Evolutionary conservation across 805 yeast genomes (phyloP).

Genomic region (Wickerhamiella cacticola): DNA sequence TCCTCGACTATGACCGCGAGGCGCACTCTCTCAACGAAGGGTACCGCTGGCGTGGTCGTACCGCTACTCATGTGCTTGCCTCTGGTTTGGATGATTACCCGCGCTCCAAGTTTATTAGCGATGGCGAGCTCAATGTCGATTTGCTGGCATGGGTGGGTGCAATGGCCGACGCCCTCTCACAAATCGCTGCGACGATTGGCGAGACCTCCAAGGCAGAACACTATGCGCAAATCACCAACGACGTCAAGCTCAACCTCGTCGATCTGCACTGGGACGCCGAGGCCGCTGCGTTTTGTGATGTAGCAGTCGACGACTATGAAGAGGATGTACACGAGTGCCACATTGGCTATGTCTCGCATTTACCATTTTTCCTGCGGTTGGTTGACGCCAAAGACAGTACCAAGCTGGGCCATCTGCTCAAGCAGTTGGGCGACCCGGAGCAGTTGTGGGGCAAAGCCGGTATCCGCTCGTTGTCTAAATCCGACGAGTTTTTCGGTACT

Average conservation of each 20-base stretch:
- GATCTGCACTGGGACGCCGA: constrained; percentile 69
- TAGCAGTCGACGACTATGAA: constrained; percentile 62
- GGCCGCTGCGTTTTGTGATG: constrained; percentile 65
- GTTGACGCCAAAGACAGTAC: constrained; percentile 37
- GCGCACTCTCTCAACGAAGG: constrained; percentile 44
- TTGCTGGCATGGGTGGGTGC: constrained; percentile 86
- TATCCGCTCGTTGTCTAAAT: constrained; percentile 62
- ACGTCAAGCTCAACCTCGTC: constrained; percentile 53
- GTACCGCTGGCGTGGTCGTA: constrained; percentile 90
- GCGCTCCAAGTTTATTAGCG: constrained; percentile 64
- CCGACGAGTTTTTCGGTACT: constrained; percentile 52
- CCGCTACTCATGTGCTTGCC: constrained; percentile 72
- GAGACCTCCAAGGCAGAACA: constrained; percentile 44
- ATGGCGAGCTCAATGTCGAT: constrained; percentile 85
- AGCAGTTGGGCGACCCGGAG: constrained; percentile 52
- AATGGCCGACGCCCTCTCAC: constrained; percentile 72
- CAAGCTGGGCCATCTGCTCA: constrained; percentile 42
- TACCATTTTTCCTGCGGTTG: constrained; percentile 72
- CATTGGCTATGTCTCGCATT: constrained; percentile 73
- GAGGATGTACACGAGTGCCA: constrained; percentile 62
- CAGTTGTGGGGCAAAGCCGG: constrained; percentile 73
- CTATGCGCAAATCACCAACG: constrained; percentile 42
- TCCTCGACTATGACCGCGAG: constrained; percentile 56
- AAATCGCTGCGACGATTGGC: constrained; percentile 53
- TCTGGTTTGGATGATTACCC: constrained; percentile 96